Evolutionary conservation across 2,329 filamentous ascomycete species (phyloP), one percentile per base, ranked within the genome.

Genomic region (Lasiodiplodia hormozganensis): DNA sequence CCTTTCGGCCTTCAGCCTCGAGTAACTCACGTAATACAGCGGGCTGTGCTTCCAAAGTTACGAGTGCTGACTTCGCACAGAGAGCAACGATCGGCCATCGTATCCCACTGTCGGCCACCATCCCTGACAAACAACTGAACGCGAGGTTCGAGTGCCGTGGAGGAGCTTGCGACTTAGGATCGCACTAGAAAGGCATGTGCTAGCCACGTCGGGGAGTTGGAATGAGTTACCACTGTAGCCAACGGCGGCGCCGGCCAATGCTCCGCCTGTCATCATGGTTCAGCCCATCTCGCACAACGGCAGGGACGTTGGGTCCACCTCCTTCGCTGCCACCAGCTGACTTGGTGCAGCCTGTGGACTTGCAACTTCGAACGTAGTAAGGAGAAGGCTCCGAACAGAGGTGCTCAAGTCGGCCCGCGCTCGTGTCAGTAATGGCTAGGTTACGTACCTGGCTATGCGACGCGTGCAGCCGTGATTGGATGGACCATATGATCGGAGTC

Each of bases 321-420:
- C 23, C 47, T 12, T 64, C 31, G n/a, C 47, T 64, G 60, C 60
- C 60, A 47, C 25, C 25, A 36, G 38, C 43, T 47, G 25, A 51
- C 40, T 31, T 16, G n/a, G 47, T 25, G 21, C 21, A 65, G 47
- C 43, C 23, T 51, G 21, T 16, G 4, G 21, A 12, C 11, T 23
- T n/a, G n/a, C 51, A 65, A 65, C 62, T 47, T 65, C 62, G 10
- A 65, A 65, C 62, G 62, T 65, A 21, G 28, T 31, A 56, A 65
- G 62, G 65, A 67, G 65, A 62, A 52, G 31, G 60, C 60, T 64
- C 60, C 60, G 60, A 64, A 6, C 14, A 56, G 47, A 21, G 10
- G 18, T 66, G 40, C 40, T 36, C 34, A 18, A 66, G 38, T 16
- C 23, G 62, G 62, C 43, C 62, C 62, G 38, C 53, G 62, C 23